Evolutionary conservation across 2,329 filamentous ascomycete genomes (phyloP).

Genomic region (Clonostachys chloroleuca): DNA sequence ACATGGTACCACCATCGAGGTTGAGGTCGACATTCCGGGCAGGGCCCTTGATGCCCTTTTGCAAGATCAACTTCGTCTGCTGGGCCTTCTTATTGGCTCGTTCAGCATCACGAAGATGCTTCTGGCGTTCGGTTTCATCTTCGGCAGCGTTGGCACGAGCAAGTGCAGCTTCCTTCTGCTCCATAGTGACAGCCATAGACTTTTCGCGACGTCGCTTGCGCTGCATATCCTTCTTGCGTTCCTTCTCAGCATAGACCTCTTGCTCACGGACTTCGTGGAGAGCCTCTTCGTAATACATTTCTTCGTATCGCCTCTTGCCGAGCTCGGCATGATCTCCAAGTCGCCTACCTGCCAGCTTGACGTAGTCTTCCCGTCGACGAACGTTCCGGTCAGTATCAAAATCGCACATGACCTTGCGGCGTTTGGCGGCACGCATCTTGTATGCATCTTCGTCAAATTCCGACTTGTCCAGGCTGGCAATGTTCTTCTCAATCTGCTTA

Average conservation of each 20-base stretch:
- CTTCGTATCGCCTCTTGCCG: constrained; percentile 72
- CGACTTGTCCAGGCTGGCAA: constrained; percentile 31
- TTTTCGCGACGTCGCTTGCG: constrained; percentile 93
- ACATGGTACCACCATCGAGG: constrained; percentile 79
- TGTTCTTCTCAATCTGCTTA: constrained; percentile 41
- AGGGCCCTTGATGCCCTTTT: constrained; percentile 79
- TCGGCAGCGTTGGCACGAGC: constrained; percentile 73
- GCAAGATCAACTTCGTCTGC: constrained; percentile 81
- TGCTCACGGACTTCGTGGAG: constrained; percentile 83
- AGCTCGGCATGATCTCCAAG: constrained; percentile 65
- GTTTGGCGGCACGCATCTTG: constrained; percentile 59
- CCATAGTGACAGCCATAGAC: constrained; percentile 88
- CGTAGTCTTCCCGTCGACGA: constrained; percentile 56
- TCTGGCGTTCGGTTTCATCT: constrained; percentile 77
- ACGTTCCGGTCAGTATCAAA: constrained; percentile 62
- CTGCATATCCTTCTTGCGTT: constrained; percentile 99
- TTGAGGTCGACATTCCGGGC: constrained; percentile 63
- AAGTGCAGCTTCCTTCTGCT: constrained; percentile 81
- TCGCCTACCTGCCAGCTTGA: constrained; percentile 51
- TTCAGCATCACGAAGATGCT: constrained; percentile 79
- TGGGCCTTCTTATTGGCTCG: constrained; percentile 90
- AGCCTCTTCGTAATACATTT: constrained; percentile 74
- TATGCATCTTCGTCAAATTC: constrained; percentile 42
- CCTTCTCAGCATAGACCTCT: constrained; percentile 91
- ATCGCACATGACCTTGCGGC: constrained; percentile 60